Evolutionary conservation across 1,284 basidiomycete genomes (phyloP).

Genomic region (Ustilago curta): DNA sequence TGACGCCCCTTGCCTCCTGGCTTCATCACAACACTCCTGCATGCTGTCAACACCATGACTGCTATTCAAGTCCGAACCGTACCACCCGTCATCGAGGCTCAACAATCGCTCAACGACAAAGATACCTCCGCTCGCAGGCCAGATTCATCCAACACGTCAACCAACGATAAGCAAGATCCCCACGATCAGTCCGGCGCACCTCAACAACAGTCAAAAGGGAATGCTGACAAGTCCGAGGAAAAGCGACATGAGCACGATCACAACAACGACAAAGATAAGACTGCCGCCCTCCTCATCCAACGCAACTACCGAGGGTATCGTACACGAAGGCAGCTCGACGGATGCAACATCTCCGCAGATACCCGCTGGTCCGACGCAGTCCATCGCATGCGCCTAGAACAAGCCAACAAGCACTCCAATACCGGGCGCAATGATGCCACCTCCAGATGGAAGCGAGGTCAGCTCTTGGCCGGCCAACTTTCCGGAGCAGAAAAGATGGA

Average conservation of each 20-base stretch:
- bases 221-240: background rate
- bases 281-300: slow-evolving; percentile 56
- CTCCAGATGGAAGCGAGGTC: slow-evolving; percentile 57
- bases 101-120: slow-evolving; percentile 9
- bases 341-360: slow-evolving; percentile 55
- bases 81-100: slow-evolving; percentile 32
- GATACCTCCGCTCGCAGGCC: slow-evolving; percentile 5
- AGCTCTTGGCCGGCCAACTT: slow-evolving; percentile 57
- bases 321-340: slow-evolving; percentile 51
- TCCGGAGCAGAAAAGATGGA: slow-evolving; percentile 43
- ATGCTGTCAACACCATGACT: slow-evolving; percentile 16
- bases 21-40: background rate
- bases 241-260: slow-evolving; percentile 35
- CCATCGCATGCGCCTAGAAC: slow-evolving; percentile 47
- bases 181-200: background rate
- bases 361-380: slow-evolving; percentile 59
- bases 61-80: slow-evolving; percentile 35
- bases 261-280: slow-evolving; percentile 38
- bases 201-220: background rate
- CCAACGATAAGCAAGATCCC: slow-evolving; percentile 7
- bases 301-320: slow-evolving; percentile 60
- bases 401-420: slow-evolving; percentile 48
- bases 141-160: slow-evolving; percentile 6
- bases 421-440: slow-evolving; percentile 45
- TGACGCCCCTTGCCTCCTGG: background rate